A percentile compares a stretch with the other conserved stretches of the same genome.
Conservation (phyloP, 2,329 filamentous ascomycete species). For the Hypoxylon sp. region DNA sequence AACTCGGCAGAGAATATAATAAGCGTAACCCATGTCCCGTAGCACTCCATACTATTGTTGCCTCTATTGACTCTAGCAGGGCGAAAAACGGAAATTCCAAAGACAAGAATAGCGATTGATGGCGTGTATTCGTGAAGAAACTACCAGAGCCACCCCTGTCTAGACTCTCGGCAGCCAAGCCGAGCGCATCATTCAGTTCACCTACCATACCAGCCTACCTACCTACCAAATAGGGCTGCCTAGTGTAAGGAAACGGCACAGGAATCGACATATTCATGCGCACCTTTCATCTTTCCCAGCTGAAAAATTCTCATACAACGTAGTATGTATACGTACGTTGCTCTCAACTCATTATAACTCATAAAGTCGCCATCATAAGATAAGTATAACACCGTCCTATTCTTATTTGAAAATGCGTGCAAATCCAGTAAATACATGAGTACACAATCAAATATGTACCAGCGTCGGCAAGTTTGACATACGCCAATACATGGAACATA, state of each 20-base stretch:
- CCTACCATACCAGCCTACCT: too few relatives aligned
- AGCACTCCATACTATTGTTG: neutral
- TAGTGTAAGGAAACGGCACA: constrained; percentile 15
- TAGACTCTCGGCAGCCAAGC: constrained; percentile 10
- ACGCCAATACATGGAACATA: constrained; percentile 10
- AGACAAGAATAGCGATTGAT: constrained; percentile 2
- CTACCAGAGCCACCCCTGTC: constrained; percentile 4
- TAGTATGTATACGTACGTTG: neutral
- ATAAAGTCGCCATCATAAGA: neutral
- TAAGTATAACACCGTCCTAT: neutral
- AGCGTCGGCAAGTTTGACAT: constrained; percentile 9
- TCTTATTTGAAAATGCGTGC: neutral
- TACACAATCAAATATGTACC: constrained; percentile 11
- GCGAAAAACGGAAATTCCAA: neutral
- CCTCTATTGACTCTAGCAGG: neutral
- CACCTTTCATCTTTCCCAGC: neutral
- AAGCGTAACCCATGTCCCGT: constrained; percentile 1
- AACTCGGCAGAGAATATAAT: constrained; percentile 22
- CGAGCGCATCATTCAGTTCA: constrained; percentile 11
- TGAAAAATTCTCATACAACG: constrained; percentile 10
- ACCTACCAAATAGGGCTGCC: constrained; percentile 24
- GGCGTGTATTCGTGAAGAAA: constrained; percentile 1
- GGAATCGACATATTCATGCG: neutral
- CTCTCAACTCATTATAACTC: neutral
- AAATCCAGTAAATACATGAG: constrained; percentile 12